Evolutionary conservation across 1,139 yeast species (phyloP), one percentile per base, ranked within the genome.

Genomic region (Kluyveromyces marxianus): DNA sequence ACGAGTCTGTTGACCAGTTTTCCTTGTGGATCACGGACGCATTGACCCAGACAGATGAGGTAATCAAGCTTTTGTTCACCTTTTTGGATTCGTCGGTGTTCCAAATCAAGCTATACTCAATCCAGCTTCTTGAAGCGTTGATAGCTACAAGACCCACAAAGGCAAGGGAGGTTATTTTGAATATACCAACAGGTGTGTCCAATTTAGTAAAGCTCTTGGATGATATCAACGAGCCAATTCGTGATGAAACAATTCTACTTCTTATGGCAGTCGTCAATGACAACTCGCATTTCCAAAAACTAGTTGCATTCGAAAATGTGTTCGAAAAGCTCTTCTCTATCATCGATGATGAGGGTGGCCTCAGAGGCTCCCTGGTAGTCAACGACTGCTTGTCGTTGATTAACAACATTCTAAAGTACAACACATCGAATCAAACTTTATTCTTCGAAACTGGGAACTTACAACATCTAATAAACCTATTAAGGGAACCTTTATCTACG

Each of bases 1-100:
- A 61, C 6, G 62, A 67, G 30, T 64, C 74, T 7, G 76, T 79
- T 14, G 97, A 92, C 59, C 96, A 88, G 58, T 86, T 94, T 55
- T 86, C 96, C 0, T 69, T 89, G 50, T 90, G 97, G 96, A 84
- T 94, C 37, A 89, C 97, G 0, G 98, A 94, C 66, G 97, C 89
- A 55, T 72, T 94, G 56, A 85, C 92, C 2, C 94, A 87, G 59
- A 76, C 75, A 32, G 73, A 72, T 35, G 82, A 78, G 30, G 74
- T 79, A 29, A 71, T 92, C 38, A 71, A 75, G 26, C 66, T 77
- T 3, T 66, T 89, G 42, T 68, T 88, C 29, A 76, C 77, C 25
- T 69, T 85, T 3, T 62, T 81, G 28, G 76, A 77, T 43, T 73
- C 75, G 32, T 70, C 69, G 10, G 90, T 87, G 58, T 87, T 87